phyloP scores from a whole-genome alignment of 352 stramenopile genomes.

The Phytophthora quininea region DNA sequence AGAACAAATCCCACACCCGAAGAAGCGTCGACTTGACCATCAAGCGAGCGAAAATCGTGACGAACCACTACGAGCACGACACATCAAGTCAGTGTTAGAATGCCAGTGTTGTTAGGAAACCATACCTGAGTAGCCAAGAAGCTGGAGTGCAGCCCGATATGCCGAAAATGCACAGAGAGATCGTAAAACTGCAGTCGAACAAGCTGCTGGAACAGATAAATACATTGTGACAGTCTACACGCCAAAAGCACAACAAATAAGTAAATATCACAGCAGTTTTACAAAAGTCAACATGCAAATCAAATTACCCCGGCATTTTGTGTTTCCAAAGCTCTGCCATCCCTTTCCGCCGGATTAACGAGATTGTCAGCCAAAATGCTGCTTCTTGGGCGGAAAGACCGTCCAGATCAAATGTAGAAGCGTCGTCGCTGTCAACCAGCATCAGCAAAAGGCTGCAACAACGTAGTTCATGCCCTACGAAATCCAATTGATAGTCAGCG shows the following conservation, averaged over 20 bases:
- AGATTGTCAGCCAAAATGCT: slow-evolving; percentile 65
- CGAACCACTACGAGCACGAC: slow-evolving; percentile 68
- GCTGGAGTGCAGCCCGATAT: slow-evolving; percentile 85
- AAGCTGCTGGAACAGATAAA: slow-evolving; percentile 82
- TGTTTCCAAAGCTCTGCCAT: slow-evolving; percentile 75
- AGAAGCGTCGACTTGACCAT: slow-evolving; percentile 49
- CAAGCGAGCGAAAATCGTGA: slow-evolving; percentile 80
- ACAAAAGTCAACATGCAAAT: not conserved
- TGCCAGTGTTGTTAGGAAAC: not conserved
- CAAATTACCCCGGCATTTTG: slow-evolving; percentile 78
- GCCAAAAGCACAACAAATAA: not conserved
- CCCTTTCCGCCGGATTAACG: slow-evolving; percentile 56
- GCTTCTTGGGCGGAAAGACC: slow-evolving; percentile 49
- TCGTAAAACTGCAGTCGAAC: slow-evolving; percentile 70
- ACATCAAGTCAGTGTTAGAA: not conserved
- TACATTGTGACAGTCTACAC: slow-evolving; percentile 62
- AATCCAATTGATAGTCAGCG: not conserved
- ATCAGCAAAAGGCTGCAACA: slow-evolving; percentile 63
- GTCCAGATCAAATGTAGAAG: slow-evolving; percentile 10
- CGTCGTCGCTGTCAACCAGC: slow-evolving; percentile 31
- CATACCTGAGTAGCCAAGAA: slow-evolving; percentile 77
- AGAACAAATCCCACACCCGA: slow-evolving; percentile 75
- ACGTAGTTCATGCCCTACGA: slow-evolving; percentile 88
- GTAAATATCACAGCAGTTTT: not conserved
- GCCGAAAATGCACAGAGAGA: slow-evolving; percentile 62